A percentile compares a stretch with the other conserved stretches of the same genome.
These are phyloP conservation scores for Mrakia frigida DNA, from an alignment of 768 basidiomycete species.

Conservation along the genomic window DNA sequence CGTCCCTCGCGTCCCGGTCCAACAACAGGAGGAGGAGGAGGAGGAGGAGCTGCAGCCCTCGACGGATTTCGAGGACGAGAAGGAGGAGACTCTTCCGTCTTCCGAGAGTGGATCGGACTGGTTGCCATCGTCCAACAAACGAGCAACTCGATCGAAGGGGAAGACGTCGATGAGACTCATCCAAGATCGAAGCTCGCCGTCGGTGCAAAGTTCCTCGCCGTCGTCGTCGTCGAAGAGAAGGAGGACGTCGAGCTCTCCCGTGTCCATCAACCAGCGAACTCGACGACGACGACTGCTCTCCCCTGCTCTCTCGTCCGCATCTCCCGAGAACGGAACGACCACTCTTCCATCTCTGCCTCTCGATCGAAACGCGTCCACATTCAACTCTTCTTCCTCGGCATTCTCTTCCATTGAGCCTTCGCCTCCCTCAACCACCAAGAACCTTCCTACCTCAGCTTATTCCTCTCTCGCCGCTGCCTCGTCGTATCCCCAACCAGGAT, in stretches of 20 bases:
- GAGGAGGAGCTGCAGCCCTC: neutral
- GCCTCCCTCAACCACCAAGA: neutral
- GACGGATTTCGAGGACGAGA: neutral
- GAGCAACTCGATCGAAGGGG: neutral
- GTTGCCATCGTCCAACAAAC: neutral
- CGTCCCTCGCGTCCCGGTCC: neutral
- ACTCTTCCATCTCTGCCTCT: neutral
- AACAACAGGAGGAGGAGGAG: neutral
- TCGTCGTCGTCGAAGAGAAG: neutral
- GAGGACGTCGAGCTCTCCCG: neutral
- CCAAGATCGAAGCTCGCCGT: slow-evolving; percentile 10
- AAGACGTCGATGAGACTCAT: slow-evolving; percentile 10
- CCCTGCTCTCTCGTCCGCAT: neutral
- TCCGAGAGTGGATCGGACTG: neutral
- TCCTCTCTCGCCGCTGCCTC: neutral
- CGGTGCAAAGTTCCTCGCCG: neutral
- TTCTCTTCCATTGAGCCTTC: neutral
- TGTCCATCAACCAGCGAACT: neutral
- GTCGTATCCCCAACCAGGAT: neutral
- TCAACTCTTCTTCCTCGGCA: neutral
- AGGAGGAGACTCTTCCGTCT: neutral
- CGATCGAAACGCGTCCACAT: neutral
- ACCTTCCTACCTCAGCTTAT: neutral
- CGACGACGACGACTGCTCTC: neutral
- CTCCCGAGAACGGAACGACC: too few species aligned